Evolutionary conservation across 2,329 filamentous ascomycete species (phyloP), one percentile per base, ranked within the genome.

Genomic region (Phialophora macrospora): DNA sequence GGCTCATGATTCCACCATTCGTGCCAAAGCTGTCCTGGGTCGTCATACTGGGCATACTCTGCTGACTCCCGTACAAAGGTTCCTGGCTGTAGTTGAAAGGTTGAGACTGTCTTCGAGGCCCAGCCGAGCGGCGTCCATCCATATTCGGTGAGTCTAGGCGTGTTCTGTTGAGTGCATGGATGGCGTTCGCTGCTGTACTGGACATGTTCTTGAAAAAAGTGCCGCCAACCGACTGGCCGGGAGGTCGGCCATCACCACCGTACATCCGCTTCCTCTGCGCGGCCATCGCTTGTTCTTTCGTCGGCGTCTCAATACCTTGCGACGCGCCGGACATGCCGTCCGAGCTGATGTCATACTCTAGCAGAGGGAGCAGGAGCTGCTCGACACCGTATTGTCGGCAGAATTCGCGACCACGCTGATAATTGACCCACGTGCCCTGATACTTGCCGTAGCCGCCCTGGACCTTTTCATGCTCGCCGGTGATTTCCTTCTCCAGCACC

Each of bases 161-260:
- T 17, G 95, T 94, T 80, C 98, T 97, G 85, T 92, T 97, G 78
- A 99, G 96, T 65, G 95, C 94, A 68, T 93, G 93, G 63, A 99
- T 91, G 30, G 95, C 95, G 73, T 93, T 94, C 4, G 92, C 95
- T 0, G 95, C 93, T 1, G 93, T 96, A 69, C 88, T 90, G 3
- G 94, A 98, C 70, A 99, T 98, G 74, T 96, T 97, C 75, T 93
- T 93, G 82, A 99, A 98, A 76, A 97, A 97, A 1, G 95, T 97
- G 20, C 93, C 93, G 55, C 90, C 88, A 20, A 82, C 88, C 72
- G 74, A 79, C 68, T 84, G 82, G 60, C 85, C 87, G 72, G 87
- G 87, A 12, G 84, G 80, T 57, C 92, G 85, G 56, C 84, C 87
- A 64, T 96, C 92, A 54, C 84, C 86, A 71, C 90, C 96, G 79